Evolutionary conservation across 495 filamentous ascomycete species (phyloP), one percentile per base, ranked within the genome.

Genomic region (Staphylotrichum tortipilum): DNA sequence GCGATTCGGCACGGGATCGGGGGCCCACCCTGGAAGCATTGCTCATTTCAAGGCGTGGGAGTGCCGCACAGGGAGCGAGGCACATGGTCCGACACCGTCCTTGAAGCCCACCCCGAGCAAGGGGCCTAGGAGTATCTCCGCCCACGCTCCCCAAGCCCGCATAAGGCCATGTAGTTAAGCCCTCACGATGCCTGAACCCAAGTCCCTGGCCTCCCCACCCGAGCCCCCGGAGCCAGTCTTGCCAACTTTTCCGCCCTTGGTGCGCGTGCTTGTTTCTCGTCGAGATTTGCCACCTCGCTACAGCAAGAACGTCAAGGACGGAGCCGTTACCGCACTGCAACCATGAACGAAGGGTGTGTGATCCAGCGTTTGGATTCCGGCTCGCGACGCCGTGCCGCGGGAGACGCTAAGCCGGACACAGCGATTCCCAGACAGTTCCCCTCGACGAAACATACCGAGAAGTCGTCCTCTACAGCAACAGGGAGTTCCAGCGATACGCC

Each of bases 401-500:
- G 12, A 47, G 24, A 56, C 41, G 46, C 60, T 63, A 55, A 64
- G 35, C 42, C 18, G 37, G 36, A 44, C 39, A 53, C 44, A 66
- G 63, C 53, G 64, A 65, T 56, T 58, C 60, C 47, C 60, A 69
- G 42, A 68, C 65, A 31, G 58, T 68, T 50, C 66, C 69, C 21
- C 68, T 89, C 55, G 78, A 85, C 68, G 69, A 73, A 38, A 67
- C 66, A 47, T 83, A 79, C 61, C 72, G 78, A 53, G 74, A 83
- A 58, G 81, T 80, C 7, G 67, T 88, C 28, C 69, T 70, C n/a
- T 68, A 85, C 55, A 74, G 85, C 57, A 79, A 80, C 59, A 76
- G 87, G 58, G 73, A 76, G 21, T 92, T 80, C 66, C 87, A 92
- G 57, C 78, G 78, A 58, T 83, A 80, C 67, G 79, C 87, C 23